phyloP scores from a whole-genome alignment of 2,329 filamentous ascomycete species.

The Parafenestella ontariensis region DNA sequence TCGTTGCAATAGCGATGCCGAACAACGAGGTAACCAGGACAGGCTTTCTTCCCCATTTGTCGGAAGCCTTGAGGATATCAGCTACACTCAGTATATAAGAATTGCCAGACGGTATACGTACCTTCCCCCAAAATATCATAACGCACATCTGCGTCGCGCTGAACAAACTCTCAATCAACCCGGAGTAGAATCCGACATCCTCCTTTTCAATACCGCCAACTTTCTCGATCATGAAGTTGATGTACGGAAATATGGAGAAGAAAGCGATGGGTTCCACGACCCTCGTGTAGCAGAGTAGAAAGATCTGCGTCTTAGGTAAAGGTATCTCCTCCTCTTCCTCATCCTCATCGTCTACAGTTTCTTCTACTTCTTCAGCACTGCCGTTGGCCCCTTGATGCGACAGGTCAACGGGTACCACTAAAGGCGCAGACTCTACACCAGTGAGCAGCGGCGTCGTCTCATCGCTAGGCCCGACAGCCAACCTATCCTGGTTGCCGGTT shows the following conservation, averaged over 20 bases:
- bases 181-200: conserved; percentile 82
- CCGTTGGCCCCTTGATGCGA: neutral
- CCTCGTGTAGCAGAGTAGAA: conserved; percentile 75
- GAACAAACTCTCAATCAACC: conserved; percentile 75
- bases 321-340: conserved; percentile 23
- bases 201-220: conserved; percentile 67
- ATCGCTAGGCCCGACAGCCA: conserved; percentile 11
- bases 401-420: conserved; percentile 16
- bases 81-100: neutral
- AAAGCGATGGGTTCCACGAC: conserved; percentile 80
- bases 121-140: conserved; percentile 75
- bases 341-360: conserved; percentile 8
- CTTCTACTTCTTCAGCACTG: neutral
- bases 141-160: conserved; percentile 77
- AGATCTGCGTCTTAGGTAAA: conserved; percentile 62
- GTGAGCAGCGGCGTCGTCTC: conserved; percentile 42
- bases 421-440: conserved; percentile 21
- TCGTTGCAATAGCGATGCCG: conserved; percentile 67
- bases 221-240: conserved; percentile 76
- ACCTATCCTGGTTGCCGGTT: neutral
- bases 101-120: conserved; percentile 15
- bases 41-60: conserved; percentile 75
- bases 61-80: conserved; percentile 56
- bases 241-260: conserved; percentile 82
- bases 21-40: conserved; percentile 71